phyloP scores from a whole-genome alignment of 106 monocot species.

The Dendrobium nobile region DNA sequence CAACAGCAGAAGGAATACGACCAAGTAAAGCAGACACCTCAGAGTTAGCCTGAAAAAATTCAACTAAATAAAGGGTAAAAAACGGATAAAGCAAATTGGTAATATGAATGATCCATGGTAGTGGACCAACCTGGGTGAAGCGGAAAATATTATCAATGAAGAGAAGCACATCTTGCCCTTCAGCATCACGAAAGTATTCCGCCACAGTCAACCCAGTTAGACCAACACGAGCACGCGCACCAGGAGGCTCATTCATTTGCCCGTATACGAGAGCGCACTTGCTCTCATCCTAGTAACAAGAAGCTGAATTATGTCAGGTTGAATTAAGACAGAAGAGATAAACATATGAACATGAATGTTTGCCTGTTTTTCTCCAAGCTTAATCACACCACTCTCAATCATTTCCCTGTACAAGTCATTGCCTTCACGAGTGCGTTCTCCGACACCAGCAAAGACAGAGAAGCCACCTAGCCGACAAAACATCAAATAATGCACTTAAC shows the following conservation, averaged over 20 bases:
- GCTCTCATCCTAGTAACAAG: slow-evolving; percentile 51
- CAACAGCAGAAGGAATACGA: slow-evolving; percentile 85
- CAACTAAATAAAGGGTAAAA: no score
- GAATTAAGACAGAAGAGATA: not conserved
- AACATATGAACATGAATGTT: not conserved
- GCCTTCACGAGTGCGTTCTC: slow-evolving; percentile 81
- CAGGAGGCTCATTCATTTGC: slow-evolving; percentile 89
- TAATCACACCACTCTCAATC: slow-evolving; percentile 91
- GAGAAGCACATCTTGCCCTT: slow-evolving; percentile 89
- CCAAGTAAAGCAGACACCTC: slow-evolving; percentile 89
- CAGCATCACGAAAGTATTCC: slow-evolving; percentile 81
- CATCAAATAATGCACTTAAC: not conserved
- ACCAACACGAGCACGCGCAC: slow-evolving; percentile 89
- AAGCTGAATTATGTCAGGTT: no score
- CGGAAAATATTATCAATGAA: slow-evolving; percentile 91
- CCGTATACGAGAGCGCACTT: slow-evolving; percentile 83
- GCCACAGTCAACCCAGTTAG: slow-evolving; percentile 81
- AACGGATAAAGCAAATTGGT: no score
- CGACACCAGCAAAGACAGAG: slow-evolving; percentile 87
- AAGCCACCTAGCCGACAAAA: slow-evolving; percentile 53
- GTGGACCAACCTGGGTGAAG: slow-evolving; percentile 52
- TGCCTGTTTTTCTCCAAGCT: slow-evolving; percentile 82
- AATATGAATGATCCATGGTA: no score
- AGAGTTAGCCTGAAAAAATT: slow-evolving; percentile 50
- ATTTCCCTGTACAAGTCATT: slow-evolving; percentile 86